These are phyloP conservation scores for Pyrenochaeta sp. DNA, from an alignment of 2,329 filamentous ascomycete species.

Conservation along the genomic window DNA sequence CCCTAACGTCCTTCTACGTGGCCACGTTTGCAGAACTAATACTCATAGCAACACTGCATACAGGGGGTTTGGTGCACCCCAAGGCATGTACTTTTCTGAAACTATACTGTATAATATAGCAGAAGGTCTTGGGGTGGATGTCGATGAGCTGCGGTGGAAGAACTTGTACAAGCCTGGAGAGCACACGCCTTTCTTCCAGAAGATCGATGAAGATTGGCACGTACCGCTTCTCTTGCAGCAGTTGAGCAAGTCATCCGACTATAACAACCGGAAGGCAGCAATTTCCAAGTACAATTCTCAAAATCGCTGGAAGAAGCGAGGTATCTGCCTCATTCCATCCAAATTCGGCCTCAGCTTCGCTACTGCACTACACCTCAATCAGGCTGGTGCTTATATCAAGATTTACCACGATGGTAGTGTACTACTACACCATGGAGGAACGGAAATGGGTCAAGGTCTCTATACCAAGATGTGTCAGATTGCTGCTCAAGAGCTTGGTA, in stretches of 20 bases:
- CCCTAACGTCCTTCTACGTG: conserved; percentile 84
- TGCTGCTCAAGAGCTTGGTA: conserved; percentile 85
- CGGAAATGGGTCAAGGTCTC: conserved; percentile 95
- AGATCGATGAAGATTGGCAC: conserved; percentile 83
- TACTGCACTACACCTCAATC: conserved; percentile 92
- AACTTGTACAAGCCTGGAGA: conserved; percentile 85
- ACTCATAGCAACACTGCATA: conserved; percentile 97
- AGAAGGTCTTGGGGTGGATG: conserved; percentile 83
- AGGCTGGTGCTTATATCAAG: conserved; percentile 90
- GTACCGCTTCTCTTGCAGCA: conserved; percentile 92
- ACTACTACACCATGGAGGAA: conserved; percentile 90
- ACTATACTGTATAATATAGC: conserved; percentile 88
- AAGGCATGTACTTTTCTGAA: conserved; percentile 93
- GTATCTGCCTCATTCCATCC: conserved; percentile 83
- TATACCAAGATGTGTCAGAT: conserved; percentile 98
- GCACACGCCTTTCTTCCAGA: conserved; percentile 88
- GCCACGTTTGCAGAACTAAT: conserved; percentile 88
- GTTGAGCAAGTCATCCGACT: conserved; percentile 77
- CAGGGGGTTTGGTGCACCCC: conserved; percentile 91
- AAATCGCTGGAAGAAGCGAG: conserved; percentile 93
- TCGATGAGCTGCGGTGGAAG: conserved; percentile 79
- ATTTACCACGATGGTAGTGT: conserved; percentile 95
- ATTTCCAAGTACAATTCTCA: conserved; percentile 79
- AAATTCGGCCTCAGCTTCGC: conserved; percentile 95
- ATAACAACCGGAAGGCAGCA: conserved; percentile 72